Evolutionary conservation across 78 protist species (phyloP).

Genomic region (Chrysochromulina tobinii): DNA sequence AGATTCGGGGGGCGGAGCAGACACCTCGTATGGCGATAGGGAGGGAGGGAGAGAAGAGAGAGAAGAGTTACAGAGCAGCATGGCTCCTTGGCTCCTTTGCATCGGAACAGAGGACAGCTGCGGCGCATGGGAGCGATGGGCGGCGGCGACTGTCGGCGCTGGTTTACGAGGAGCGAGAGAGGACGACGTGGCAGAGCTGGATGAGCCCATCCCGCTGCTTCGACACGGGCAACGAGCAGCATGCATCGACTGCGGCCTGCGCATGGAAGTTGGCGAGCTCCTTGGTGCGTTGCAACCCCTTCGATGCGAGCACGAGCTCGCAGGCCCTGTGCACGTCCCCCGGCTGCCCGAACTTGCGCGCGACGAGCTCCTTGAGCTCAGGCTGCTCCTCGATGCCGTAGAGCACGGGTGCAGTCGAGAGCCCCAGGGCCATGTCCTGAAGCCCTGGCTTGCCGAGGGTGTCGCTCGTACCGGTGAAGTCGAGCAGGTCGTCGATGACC

Average conservation of each 20-base stretch:
- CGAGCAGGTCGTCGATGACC: constrained; percentile 84
- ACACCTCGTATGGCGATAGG: no score
- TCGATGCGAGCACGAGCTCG: background rate
- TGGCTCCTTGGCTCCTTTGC: no score
- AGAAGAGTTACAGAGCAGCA: no score
- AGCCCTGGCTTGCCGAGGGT: constrained; percentile 73
- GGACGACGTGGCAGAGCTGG: background rate
- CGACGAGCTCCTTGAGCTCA: constrained; percentile 59
- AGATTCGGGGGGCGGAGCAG: no score
- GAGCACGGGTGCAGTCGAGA: constrained; percentile 87
- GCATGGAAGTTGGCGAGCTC: background rate
- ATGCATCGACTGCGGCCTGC: background rate
- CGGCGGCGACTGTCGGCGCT: no score
- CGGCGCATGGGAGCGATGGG: no score
- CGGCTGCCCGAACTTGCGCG: constrained; percentile 51
- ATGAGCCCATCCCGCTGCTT: background rate
- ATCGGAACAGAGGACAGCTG: no score
- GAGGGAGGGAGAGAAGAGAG: no score
- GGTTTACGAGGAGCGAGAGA: background rate
- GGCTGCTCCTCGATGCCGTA: constrained; percentile 75
- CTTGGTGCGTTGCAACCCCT: background rate
- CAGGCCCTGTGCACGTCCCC: background rate
- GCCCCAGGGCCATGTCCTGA: constrained; percentile 48
- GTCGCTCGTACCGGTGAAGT: constrained; percentile 54
- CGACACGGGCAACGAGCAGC: background rate